Conservation (phyloP, 2,329 filamentous ascomycete species). For the Colletotrichum spaethianum region DNA sequence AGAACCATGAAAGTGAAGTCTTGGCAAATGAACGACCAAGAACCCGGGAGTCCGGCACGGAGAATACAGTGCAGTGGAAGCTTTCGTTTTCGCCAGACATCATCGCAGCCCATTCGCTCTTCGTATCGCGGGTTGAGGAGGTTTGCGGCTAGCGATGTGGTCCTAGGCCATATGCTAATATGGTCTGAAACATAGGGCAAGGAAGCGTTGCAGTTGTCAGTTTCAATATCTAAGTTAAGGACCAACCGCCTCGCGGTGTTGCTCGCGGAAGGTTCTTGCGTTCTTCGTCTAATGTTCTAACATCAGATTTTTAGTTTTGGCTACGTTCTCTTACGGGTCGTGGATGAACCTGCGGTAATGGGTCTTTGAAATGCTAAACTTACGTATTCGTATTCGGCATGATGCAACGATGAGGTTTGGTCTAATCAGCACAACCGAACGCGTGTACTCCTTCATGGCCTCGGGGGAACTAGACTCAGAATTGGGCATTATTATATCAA, state of each 20-base stretch:
- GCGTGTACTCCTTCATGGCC: background rate
- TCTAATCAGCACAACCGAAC: too few relatives aligned
- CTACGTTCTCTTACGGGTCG: background rate
- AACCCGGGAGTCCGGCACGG: background rate
- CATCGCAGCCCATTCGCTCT: background rate
- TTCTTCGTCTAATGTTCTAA: background rate
- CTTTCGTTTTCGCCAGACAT: slow-evolving; percentile 7
- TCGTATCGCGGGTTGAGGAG: slow-evolving; percentile 2
- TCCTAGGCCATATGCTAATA: background rate
- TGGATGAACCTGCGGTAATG: background rate
- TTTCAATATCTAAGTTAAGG: background rate
- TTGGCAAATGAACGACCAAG: background rate
- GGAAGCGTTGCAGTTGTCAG: background rate
- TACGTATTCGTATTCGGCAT: slow-evolving; percentile 19
- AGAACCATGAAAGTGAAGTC: too few relatives aligned
- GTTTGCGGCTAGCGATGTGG: background rate
- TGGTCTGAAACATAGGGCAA: background rate
- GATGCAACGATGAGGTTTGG: background rate
- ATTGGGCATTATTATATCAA: background rate
- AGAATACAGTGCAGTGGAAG: background rate
- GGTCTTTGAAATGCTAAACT: too few relatives aligned
- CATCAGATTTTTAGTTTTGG: background rate
- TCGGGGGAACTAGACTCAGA: too few relatives aligned
- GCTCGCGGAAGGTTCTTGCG: slow-evolving; percentile 3
- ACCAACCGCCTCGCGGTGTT: background rate